phyloP scores from a whole-genome alignment of 441 rosid species.

The Eutrema salsugineum region DNA sequence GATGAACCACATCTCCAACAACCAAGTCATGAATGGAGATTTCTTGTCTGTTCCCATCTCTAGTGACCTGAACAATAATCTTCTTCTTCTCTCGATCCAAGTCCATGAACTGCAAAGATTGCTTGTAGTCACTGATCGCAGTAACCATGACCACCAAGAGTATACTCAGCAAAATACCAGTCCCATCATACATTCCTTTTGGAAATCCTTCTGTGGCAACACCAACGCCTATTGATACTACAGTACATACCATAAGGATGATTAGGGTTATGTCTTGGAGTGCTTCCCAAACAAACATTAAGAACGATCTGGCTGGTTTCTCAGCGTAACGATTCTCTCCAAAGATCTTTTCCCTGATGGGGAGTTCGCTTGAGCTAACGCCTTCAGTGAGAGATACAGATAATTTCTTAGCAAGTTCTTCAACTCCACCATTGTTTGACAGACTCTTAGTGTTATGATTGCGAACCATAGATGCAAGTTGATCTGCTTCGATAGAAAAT shows the following conservation, averaged over 20 bases:
- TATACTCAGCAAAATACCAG: conserved; percentile 42
- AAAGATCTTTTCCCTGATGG: conserved; percentile 53
- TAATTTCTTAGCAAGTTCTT: conserved; percentile 51
- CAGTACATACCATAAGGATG: conserved; percentile 58
- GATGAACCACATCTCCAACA: conserved; percentile 46
- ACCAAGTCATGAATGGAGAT: conserved; percentile 47
- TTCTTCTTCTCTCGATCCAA: conserved; percentile 49
- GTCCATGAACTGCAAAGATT: conserved; percentile 45
- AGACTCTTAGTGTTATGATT: conserved; percentile 53
- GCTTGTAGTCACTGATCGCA: conserved; percentile 49
- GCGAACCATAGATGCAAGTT: conserved; percentile 67
- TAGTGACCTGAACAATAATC: conserved; percentile 42
- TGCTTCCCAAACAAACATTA: conserved; percentile 64
- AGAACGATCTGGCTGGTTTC: conserved; percentile 61
- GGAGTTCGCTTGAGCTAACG: conserved; percentile 35
- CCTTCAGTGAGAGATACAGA: conserved; percentile 56
- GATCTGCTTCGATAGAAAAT: conserved; percentile 68
- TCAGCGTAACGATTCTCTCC: conserved; percentile 70
- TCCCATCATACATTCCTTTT: conserved; percentile 47
- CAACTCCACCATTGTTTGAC: conserved; percentile 55
- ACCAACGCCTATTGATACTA: conserved; percentile 57
- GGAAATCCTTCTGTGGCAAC: conserved; percentile 66
- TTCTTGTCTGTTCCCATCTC: conserved; percentile 39
- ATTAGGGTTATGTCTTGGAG: conserved; percentile 59
- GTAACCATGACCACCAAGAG: conserved; percentile 49